phyloP scores from a whole-genome alignment of 1,284 basidiomycete genomes.

The Wallemia ichthyophaga region DNA sequence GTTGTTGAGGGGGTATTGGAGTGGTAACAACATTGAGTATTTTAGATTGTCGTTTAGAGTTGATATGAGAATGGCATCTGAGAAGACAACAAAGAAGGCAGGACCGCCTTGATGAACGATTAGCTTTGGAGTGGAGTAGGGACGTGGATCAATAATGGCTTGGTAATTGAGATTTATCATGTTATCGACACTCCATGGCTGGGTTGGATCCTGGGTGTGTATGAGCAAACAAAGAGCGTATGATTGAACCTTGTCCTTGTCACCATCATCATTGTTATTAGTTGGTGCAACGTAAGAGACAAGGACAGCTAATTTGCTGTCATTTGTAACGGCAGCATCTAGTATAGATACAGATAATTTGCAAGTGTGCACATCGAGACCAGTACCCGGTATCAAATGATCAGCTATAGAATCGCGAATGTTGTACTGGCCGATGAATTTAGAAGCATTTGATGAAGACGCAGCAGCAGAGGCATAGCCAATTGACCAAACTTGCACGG shows the following conservation, averaged over 20 bases:
- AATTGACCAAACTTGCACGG: neutral
- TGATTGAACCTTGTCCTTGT: conserved; percentile 1
- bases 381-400: neutral
- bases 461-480: neutral
- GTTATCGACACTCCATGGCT: conserved; percentile 9
- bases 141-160: conserved; percentile 15
- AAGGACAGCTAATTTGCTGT: conserved; percentile 6
- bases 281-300: conserved; percentile 4
- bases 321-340: neutral
- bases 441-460: neutral
- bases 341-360: neutral
- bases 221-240: conserved; percentile 7
- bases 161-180: conserved; percentile 11
- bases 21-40: conserved; percentile 14
- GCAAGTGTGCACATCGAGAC: neutral
- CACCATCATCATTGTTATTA: neutral
- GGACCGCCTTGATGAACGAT: conserved; percentile 10
- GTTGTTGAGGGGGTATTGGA: conserved; percentile 13
- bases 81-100: conserved; percentile 16
- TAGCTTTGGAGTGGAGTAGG: conserved; percentile 15
- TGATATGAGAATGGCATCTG: conserved; percentile 14
- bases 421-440: neutral
- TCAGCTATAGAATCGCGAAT: neutral
- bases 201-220: conserved; percentile 4
- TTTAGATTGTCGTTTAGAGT: conserved; percentile 11